Base-by-base conservation (phyloP, 192 early-diverging fungal species). In the Anaeromyces robustus region DNA sequence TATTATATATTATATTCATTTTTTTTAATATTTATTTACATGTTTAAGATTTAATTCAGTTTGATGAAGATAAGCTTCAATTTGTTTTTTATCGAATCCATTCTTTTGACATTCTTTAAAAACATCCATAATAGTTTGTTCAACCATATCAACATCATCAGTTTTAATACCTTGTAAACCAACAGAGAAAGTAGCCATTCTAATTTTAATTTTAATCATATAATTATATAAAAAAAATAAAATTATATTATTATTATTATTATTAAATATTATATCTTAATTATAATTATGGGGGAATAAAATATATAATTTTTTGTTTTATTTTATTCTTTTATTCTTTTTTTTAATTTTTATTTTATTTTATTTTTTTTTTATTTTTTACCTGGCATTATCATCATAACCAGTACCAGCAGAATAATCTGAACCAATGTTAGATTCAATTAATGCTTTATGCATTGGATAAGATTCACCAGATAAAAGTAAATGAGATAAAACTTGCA, bases 381-480 rank as follows among this genome's bases (percentile, higher is more conserved):
- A 87, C 89, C 86, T 85, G 14, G 91, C 89, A 41, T 89, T 92
- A 32, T 87, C 86, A 82, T 93, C 92, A 83, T 96, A 98, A n/a
- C 97, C 97, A 22, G 95, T 96, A 79, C 93, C 94, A 16, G 93
- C 88, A 78, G 92, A 92, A 86, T 95, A 98, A 79, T 97, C 97
- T 0, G 94, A 89, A 34, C 95, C 97, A 13, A 98, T 85, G 77
- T 94, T 92, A 78, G 93, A 89, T 81, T 97, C 95, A 77, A 98
- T 97, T 80, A 98, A 86, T 32, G 94, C 94, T 83, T 96, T 89
- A 84, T 96, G 94, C 95, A 98, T 95, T 19, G 97, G 97, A 29
- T 95, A 92, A 18, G 95, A 90, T 77, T 95, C 88, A 12, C 97
- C 96, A 83, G 94, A 92, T 19, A 94, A 86, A n/a, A 98, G 86